Evolutionary conservation across 140 eudicot genomes (phyloP), one percentile per base, ranked within the genome.

Genomic region (Flaveria floridana): DNA sequence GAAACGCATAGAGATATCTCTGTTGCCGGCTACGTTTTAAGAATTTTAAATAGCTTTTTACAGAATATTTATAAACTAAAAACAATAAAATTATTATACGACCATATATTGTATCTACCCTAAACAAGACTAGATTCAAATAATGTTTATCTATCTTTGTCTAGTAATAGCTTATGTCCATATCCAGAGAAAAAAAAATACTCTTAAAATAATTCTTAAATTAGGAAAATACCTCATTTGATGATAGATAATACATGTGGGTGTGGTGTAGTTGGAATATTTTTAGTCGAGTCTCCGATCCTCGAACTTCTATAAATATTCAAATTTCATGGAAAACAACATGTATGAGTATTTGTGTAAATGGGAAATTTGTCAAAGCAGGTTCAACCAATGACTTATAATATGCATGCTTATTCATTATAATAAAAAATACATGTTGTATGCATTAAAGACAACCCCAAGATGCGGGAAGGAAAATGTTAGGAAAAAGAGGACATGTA

Each of bases 381-480:
- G 30, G 28, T n/a, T 37, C 3, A 34, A 65, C 71, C 51, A 18
- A n/a, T 16, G 7, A 10, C 28, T 8, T 65, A 16, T 39, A 39
- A 37, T 39, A 65, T 65, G 68, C 20, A 65, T 65, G 52, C 11
- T 39, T 16, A 16, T 34, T 6, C 20, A 62, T 62, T 62, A 28
- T 63, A 63, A 63, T 63, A 63, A 14, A n/a, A 30, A 63, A 30
- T 63, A 63, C 7, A n/a, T 9, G 18, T 12, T 28, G 44, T 62
- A 25, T 62, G 44, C 70, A 30, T n/a, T 11, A 37, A 8, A 65
- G 50, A 65, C 71, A 39, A 65, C 52, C 71, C 71, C 71, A 39
- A 39, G 71, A 65, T 65, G 51, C 52, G 50, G 71, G 71, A 65
- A 65, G 71, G 52, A 65, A 41, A 39, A 65, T 7, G 71, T 41